Evolutionary conservation across 768 basidiomycete species (phyloP).

Genomic region (Daedaleopsis nitida): DNA sequence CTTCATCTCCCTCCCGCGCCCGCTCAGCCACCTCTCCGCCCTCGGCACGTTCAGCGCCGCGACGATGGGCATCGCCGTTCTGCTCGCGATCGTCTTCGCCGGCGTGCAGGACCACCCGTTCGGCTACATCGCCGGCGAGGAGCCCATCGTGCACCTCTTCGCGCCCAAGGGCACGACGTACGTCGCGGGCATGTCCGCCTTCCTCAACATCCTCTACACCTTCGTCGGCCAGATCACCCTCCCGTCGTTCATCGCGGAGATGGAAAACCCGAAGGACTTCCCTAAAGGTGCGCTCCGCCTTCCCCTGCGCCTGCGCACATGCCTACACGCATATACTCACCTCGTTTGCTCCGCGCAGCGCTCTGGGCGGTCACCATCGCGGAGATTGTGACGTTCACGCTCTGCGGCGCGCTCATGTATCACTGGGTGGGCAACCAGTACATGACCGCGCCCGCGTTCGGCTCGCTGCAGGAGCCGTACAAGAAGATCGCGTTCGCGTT

Average conservation of each 20-base stretch:
- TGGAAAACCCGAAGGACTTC: constrained; percentile 49
- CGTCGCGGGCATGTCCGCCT: constrained; percentile 45
- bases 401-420: constrained; percentile 48
- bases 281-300: constrained; percentile 37
- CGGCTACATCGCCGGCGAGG: constrained; percentile 39
- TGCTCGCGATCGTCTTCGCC: constrained; percentile 44
- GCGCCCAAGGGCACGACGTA: constrained; percentile 43
- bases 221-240: constrained; percentile 47
- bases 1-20: constrained; percentile 45
- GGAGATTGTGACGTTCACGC: constrained; percentile 43
- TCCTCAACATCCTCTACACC: constrained; percentile 49
- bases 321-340: background rate
- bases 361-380: constrained; percentile 47
- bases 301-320: background rate
- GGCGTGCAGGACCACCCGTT: constrained; percentile 44
- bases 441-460: constrained; percentile 46
- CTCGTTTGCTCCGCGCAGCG: constrained; percentile 25
- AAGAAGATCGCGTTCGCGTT: constrained; percentile 50
- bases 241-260: constrained; percentile 50
- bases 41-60: constrained; percentile 43
- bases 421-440: constrained; percentile 45
- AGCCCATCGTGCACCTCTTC: constrained; percentile 40
- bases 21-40: constrained; percentile 42
- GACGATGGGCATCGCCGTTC: constrained; percentile 50
- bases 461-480: constrained; percentile 36